Base-by-base conservation (phyloP, 176 grass and related monocot genomes). In the Puccinellia tenuiflora region DNA sequence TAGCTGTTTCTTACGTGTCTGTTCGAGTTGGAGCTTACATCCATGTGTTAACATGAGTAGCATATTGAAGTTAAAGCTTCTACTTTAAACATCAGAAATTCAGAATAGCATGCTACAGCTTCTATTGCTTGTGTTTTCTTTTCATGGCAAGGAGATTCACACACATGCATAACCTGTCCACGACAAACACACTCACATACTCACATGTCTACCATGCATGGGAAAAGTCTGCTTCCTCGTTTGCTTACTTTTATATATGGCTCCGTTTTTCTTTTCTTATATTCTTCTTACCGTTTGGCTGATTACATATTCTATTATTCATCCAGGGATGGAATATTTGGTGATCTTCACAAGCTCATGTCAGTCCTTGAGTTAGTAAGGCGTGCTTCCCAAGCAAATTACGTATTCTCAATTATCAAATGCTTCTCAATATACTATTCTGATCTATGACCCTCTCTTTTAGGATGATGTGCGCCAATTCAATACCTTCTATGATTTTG, bases 401-500 rank as follows among this genome's bases (percentile, higher is more conserved):
- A 57, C 47, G 33, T 64, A n/a, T 81, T 78, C 13, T 29, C 57
- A 61, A 15, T 29, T 83, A n/a, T 47, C 15, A 64, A 31, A 56
- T 43, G 6, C 26, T 93, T 75, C 16, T 80, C 16, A 75, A 57
- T 88, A 14, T 64, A 17, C 70, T 76, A 29, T 82, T 30, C 77
- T 88, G 68, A 81, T 87, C 26, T 62, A 80, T 54, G 50, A 42
- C 28, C 22, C 14, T 88, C 37, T 76, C 34, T 89, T 83, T 78
- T 85, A 99, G 96, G 92, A 91, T 70, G 93, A 93, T 77, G 79
- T 68, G 31, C 7, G 9, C 38, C 91, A 88, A 63, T 99, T 99
- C 77, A 90, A 50, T 90, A 83, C 33, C 77, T 95, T 98, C 80
- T 98, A 98, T 40, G 87, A 93, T 79, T 98, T 98, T 89, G 91